Conservation (phyloP, 495 filamentous ascomycete species). For the Friedmanniomyces simplex region DNA sequence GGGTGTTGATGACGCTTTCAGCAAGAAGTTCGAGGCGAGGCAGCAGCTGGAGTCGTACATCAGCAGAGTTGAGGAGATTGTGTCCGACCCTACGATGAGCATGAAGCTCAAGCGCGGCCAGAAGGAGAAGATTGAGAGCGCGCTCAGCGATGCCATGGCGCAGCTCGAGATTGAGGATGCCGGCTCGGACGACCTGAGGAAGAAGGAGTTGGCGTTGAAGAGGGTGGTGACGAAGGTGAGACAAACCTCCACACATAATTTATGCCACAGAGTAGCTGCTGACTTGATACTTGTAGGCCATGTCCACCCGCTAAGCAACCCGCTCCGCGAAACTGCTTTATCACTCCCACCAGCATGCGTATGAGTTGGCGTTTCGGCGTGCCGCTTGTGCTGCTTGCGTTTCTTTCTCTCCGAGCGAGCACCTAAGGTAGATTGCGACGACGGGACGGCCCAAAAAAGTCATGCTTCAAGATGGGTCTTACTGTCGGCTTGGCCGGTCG, state of each 20-base stretch:
- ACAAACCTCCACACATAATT: neutral
- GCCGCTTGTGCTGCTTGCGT: neutral
- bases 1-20: conserved; percentile 92
- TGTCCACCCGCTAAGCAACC: conserved; percentile 19
- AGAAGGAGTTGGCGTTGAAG: conserved; percentile 99
- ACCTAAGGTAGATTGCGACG: conserved; percentile 9
- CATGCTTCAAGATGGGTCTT: neutral
- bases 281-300: conserved; percentile 6
- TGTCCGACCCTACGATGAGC: conserved; percentile 90
- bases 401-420: neutral
- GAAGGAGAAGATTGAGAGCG: conserved; percentile 98
- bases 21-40: conserved; percentile 96
- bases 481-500: neutral
- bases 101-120: conserved; percentile 97
- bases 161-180: conserved; percentile 85
- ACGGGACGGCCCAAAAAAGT: conserved; percentile 11
- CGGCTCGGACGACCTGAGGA: conserved; percentile 89
- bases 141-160: conserved; percentile 75
- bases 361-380: conserved; percentile 8
- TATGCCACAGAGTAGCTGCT: neutral
- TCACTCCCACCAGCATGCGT: neutral
- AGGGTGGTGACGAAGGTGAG: conserved; percentile 81
- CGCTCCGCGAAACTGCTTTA: neutral
- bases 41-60: conserved; percentile 99
- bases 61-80: conserved; percentile 94